phyloP scores from a whole-genome alignment of 2,329 filamentous ascomycete genomes.

The Rhynchosporium agropyri region DNA sequence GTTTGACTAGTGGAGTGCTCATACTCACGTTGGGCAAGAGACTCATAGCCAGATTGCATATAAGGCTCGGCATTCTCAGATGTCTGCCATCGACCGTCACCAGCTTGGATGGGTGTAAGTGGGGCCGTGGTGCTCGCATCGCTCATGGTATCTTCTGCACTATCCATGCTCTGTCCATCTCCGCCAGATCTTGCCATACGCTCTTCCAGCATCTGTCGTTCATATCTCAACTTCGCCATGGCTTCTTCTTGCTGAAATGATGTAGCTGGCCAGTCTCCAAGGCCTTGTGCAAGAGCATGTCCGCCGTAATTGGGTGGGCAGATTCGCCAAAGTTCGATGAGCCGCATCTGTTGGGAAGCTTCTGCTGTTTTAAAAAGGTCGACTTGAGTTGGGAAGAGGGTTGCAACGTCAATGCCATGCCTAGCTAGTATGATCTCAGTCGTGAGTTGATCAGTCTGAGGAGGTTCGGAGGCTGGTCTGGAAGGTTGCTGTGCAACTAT shows the following conservation, averaged over 20 bases:
- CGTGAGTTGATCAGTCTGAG: constrained; percentile 51
- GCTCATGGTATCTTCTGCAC: constrained; percentile 44
- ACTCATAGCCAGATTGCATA: constrained; percentile 80
- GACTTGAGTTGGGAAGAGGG: constrained; percentile 74
- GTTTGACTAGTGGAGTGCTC: constrained; percentile 51
- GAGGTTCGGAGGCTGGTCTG: constrained; percentile 55
- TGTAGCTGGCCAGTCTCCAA: constrained; percentile 59
- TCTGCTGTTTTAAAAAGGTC: constrained; percentile 78
- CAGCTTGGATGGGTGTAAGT: constrained; percentile 53
- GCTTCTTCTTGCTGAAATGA: constrained; percentile 57
- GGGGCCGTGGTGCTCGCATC: constrained; percentile 42
- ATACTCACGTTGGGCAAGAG: constrained; percentile 65
- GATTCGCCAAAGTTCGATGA: constrained; percentile 85
- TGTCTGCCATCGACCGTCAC: constrained; percentile 55
- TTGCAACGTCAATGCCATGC: constrained; percentile 69
- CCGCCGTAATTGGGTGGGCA: constrained; percentile 67
- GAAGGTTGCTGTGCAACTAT: constrained; percentile 51
- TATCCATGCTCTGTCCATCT: constrained; percentile 49
- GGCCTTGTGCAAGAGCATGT: constrained; percentile 58
- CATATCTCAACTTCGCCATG: constrained; percentile 61
- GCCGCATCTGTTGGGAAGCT: constrained; percentile 68
- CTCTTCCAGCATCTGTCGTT: constrained; percentile 51
- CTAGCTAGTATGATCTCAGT: constrained; percentile 62
- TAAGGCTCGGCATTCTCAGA: constrained; percentile 59
- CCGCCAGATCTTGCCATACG: constrained; percentile 44